Percentiles rank a stretch among this genome's conserved stretches.
phyloP scores from a whole-genome alignment of 257 asterid genomes.

The Paraleonurus japonicus region DNA sequence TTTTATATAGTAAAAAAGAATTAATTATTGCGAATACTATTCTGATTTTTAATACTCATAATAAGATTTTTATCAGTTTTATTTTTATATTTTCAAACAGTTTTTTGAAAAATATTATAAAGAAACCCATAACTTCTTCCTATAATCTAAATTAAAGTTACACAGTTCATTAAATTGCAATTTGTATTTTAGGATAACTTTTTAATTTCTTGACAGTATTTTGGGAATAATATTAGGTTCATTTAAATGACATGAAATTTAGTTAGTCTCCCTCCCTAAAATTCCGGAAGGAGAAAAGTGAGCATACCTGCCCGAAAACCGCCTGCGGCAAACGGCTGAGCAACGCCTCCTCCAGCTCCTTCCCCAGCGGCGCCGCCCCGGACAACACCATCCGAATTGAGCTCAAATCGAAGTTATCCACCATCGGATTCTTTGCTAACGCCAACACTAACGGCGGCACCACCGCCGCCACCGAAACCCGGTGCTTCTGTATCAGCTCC shows the following conservation, averaged over 20 bases:
- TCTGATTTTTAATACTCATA: too few relatives aligned
- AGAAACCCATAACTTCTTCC: background rate
- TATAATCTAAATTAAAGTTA: background rate
- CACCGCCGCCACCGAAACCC: slow-evolving; percentile 74
- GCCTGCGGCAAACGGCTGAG: slow-evolving; percentile 74
- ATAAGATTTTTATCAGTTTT: too few relatives aligned
- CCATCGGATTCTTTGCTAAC: slow-evolving; percentile 69
- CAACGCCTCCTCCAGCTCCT: slow-evolving; percentile 69
- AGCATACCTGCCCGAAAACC: slow-evolving; percentile 71
- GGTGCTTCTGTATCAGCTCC: slow-evolving; percentile 62
- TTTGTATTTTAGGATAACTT: background rate
- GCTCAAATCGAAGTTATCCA: slow-evolving; percentile 62
- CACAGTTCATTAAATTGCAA: background rate
- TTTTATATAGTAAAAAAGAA: too few relatives aligned
- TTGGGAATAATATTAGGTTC: slow-evolving; percentile 16
- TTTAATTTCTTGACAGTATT: too few relatives aligned
- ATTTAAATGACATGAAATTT: slow-evolving; percentile 34
- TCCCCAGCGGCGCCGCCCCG: slow-evolving; percentile 92
- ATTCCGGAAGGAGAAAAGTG: background rate
- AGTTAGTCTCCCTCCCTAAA: background rate
- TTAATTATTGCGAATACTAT: too few relatives aligned
- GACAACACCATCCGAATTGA: slow-evolving; percentile 68
- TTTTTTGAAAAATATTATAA: too few relatives aligned
- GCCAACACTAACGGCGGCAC: slow-evolving; percentile 86
- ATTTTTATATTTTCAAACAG: too few relatives aligned